Evolutionary conservation across 306 rosid species (phyloP), one percentile per base, ranked within the genome.

Genomic region (Fragaria nilgerrensis): DNA sequence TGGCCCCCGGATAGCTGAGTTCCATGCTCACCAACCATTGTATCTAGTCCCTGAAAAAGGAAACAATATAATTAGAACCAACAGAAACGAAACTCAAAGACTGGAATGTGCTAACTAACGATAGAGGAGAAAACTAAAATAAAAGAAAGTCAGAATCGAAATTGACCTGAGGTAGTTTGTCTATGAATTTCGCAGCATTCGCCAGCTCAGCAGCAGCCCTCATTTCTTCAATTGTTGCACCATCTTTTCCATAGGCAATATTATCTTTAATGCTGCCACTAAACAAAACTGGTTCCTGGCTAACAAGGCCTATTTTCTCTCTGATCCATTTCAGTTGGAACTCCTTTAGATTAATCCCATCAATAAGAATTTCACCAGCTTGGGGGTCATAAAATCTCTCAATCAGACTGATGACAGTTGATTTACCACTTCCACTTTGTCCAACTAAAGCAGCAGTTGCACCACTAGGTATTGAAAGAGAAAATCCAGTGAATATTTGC

Each of bases 341-440:
- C 20, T 89, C 88, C 79, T 76, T 90, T 11, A 93, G 84, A 80
- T 90, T 83, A 41, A 88, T 75, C 0, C 92, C 90, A 27, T 93
- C 96, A 70, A 93, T 89, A 72, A 93, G 86, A 70, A 93, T 88
- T 80, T 87, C 85, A 47, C 98, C 98, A 29, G 84, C 79, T 25
- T 81, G 88, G 6, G 97, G 98, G 75, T 93, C 98, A 83, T 93
- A 93, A 75, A 91, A 91, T 79, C 98, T 88, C 85, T 93, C 92
- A 41, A 91, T 85, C 83, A 93, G 80, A 86, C 92, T 87, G 63
- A 91, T 70, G 25, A 93, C 88, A 0, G 98, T 89, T 27, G 98
- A 89, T 77, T 93, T 93, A 7, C 98, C 98, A 84, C 98, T 91
- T 37, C 97, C 98, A 56, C 98, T 93, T 68, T 93, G 86, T 43